A percentile compares a stretch with the other conserved stretches of the same genome.
phyloP scores from a whole-genome alignment of 1,284 basidiomycete species.

The Coniophora puteana region DNA sequence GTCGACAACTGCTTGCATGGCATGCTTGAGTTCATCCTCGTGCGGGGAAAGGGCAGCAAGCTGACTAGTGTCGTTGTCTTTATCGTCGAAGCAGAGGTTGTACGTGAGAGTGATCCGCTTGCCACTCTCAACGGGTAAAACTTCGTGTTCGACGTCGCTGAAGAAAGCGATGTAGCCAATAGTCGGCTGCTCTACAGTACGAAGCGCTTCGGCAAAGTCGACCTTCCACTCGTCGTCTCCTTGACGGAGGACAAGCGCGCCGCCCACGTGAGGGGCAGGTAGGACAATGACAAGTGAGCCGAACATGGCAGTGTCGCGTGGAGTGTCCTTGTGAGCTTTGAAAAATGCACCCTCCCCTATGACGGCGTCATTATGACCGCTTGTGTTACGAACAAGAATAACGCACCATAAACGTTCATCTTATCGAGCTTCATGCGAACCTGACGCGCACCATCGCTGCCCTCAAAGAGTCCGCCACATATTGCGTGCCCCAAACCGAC shows the following conservation, averaged over 20 bases:
- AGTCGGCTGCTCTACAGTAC: conserved; percentile 3
- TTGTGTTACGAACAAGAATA: no score
- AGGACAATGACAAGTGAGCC: conserved; percentile 33
- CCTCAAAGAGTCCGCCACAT: conserved; percentile 20
- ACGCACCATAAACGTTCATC: conserved; percentile 27
- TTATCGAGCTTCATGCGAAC: conserved; percentile 26
- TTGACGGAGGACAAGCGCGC: conserved; percentile 27
- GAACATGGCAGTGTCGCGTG: conserved; percentile 28
- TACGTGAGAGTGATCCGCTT: conserved; percentile 36
- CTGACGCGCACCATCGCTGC: conserved; percentile 5
- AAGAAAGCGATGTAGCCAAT: conserved; percentile 27
- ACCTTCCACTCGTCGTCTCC: conserved; percentile 21
- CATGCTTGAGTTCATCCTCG: conserved; percentile 8
- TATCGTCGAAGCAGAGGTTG: conserved; percentile 22
- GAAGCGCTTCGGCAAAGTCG: conserved; percentile 16
- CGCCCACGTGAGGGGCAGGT: conserved; percentile 31
- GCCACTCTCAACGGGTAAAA: conserved; percentile 31
- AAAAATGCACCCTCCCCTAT: conserved; percentile 9
- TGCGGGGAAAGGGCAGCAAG: conserved; percentile 3
- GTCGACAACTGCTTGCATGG: conserved; percentile 13
- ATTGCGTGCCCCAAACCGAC: no score
- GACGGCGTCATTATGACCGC: no score
- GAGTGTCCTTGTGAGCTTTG: conserved; percentile 23
- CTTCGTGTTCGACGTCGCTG: no score
- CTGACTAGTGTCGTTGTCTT: background rate